Base-by-base conservation (phyloP, 73 alveolate genomes). In the Breviolum minutum region DNA sequence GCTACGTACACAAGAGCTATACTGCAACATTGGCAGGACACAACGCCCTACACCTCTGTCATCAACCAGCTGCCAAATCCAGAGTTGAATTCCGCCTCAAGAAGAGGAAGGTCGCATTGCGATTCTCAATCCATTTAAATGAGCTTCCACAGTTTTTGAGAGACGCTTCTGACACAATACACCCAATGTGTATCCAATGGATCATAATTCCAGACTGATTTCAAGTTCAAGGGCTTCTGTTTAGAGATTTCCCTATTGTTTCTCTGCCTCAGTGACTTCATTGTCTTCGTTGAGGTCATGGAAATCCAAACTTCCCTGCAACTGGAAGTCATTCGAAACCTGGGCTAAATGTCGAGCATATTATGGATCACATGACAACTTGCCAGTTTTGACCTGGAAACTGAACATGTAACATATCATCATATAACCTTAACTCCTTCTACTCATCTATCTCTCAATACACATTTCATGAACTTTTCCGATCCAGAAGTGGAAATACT, bases 11-110 rank as follows among this genome's bases (percentile, higher is more conserved):
- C 54, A 40, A 40, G 54, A 40, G 5, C 54, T 40, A 40, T 40
- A 40, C 54, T 40, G 54, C 5, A 40, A 40, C 54, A 40, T 40
- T 3, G 54, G 54, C 54, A 40, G 3, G 54, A 40, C 54, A 40
- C 54, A 40, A 40, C 0, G 54, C 27, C 9, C 48, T 30, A 4
- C 20, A 86, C 96, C 96, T 89, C 96, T 20, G 87, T 89, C 96
- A 89, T 89, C 87, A 89, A 73, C 96, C 96, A 89, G 48, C 96
- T 89, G n/a, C 76, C 87, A 79, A 89, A 89, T 20, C 86, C 87
- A 24, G 96, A 89, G 7, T n/a, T 62, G 29, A 89, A 89, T 73
- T 89, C 96, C 0, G 96, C 96, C 96, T 89, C 87, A 17, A 54
- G 16, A 16, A 61, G 63, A 26, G 60, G 63, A 77, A 77, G 54